phyloP scores from a whole-genome alignment of 2,329 filamentous ascomycete genomes.

The Fusarium sp. region DNA sequence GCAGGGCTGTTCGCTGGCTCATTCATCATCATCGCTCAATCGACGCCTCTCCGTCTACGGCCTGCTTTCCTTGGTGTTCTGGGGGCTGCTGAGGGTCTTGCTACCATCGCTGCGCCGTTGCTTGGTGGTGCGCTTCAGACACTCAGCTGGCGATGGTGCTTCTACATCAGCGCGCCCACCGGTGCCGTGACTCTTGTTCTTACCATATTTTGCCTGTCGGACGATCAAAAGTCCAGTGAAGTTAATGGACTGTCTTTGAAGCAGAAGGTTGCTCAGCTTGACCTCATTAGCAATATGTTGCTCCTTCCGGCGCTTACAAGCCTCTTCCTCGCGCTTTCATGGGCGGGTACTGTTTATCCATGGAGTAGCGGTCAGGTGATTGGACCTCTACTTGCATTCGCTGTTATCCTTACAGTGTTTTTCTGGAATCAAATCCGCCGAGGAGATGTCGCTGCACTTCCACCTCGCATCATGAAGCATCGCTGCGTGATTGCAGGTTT shows the following conservation, averaged over 20 bases:
- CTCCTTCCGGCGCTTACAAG: conserved; percentile 52
- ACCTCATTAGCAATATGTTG: conserved; percentile 37
- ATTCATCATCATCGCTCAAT: conserved; percentile 16
- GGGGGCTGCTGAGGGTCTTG: conserved; percentile 29
- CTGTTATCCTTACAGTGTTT: not conserved
- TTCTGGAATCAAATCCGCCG: not conserved
- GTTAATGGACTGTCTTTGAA: not conserved
- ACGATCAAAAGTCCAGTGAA: not conserved
- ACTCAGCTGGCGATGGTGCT: conserved; percentile 51
- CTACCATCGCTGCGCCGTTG: conserved; percentile 36
- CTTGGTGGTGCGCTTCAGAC: conserved; percentile 44
- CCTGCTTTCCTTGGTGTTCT: conserved; percentile 12
- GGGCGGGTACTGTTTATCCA: conserved; percentile 51
- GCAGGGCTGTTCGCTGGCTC: conserved; percentile 54
- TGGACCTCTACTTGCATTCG: not conserved
- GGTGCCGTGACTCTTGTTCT: conserved; percentile 8
- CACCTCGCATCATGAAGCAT: conserved; percentile 52
- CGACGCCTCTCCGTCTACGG: not conserved
- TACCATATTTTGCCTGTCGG: not conserved
- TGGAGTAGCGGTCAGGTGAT: conserved; percentile 48
- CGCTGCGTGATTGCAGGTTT: conserved; percentile 50
- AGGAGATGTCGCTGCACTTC: conserved; percentile 50
- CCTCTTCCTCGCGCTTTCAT: conserved; percentile 59
- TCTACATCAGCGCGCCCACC: conserved; percentile 48
- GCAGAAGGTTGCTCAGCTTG: conserved; percentile 16